Evolutionary conservation across 169 alveolate species (phyloP).

Genomic region (Plasmodium cynomolgi): DNA sequence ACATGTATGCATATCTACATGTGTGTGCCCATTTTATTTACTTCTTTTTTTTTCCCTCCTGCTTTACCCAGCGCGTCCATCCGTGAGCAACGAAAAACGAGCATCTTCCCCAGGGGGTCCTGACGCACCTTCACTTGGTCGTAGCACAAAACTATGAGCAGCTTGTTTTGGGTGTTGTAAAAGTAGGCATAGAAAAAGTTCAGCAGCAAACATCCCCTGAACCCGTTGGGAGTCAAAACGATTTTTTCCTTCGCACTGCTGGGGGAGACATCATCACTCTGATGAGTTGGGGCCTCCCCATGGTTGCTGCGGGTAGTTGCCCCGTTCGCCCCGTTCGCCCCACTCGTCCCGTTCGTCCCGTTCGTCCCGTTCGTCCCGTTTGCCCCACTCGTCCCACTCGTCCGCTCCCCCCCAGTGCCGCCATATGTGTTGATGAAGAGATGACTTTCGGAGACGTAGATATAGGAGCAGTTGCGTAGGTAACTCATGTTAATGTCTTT

Average conservation of each 20-base stretch:
- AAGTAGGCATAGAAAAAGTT: conserved; percentile 58
- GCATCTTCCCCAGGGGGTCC: conserved; percentile 3
- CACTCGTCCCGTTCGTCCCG: neutral
- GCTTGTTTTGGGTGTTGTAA: conserved; percentile 40
- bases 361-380: too few relatives aligned
- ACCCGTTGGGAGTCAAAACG: conserved; percentile 35
- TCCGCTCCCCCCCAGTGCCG: neutral
- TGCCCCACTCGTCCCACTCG: too few relatives aligned
- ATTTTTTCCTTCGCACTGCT: neutral
- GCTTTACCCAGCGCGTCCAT: conserved; percentile 36
- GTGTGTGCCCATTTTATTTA: neutral
- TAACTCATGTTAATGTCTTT: conserved; percentile 40
- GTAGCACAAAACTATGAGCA: conserved; percentile 50
- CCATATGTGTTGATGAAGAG: conserved; percentile 4
- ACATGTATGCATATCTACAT: neutral
- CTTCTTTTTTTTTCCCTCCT: neutral
- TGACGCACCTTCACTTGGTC: conserved; percentile 14
- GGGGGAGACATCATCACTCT: neutral
- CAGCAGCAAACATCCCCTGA: conserved; percentile 34
- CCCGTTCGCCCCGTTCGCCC: neutral
- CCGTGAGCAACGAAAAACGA: conserved; percentile 8
- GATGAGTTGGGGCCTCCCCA: neutral
- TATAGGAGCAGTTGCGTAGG: conserved; percentile 25
- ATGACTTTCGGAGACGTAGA: conserved; percentile 16
- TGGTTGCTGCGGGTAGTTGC: neutral